phyloP scores from a whole-genome alignment of 208 protist genomes.

The Naegleria gruberi region DNA sequence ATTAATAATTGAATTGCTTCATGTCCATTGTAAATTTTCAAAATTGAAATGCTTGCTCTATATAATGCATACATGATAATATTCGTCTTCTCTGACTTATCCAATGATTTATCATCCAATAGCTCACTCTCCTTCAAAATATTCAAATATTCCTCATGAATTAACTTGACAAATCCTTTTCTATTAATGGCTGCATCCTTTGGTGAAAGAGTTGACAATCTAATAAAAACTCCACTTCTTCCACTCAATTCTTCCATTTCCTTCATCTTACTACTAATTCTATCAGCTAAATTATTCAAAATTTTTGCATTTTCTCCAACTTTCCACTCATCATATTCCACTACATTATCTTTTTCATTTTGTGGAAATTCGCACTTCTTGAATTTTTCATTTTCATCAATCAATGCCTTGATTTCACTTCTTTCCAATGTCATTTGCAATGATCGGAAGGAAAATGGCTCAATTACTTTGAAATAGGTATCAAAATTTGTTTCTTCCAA shows the following conservation, averaged over 20 bases:
- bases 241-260: not conserved
- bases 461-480: not conserved
- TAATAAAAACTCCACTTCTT: not conserved
- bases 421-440: not conserved
- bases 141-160: not conserved
- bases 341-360: not conserved
- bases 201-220: conserved; percentile 4
- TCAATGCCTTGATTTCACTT: not conserved
- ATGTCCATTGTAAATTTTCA: not conserved
- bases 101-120: too few species aligned
- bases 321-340: not conserved
- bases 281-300: not conserved
- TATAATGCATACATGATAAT: not conserved
- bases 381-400: not conserved
- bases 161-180: not conserved
- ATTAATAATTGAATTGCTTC: conserved; percentile 17
- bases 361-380: not conserved
- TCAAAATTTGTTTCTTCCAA: not conserved
- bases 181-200: conserved; percentile 1
- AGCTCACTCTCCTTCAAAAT: not conserved
- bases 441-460: not conserved
- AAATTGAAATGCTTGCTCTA: not conserved
- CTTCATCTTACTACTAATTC: not conserved
- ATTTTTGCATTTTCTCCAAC: too few species aligned
- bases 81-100: too few species aligned